Evolutionary conservation across 2,329 filamentous ascomycete genomes (phyloP).

Genomic region (Westerdykella aurantiaca): DNA sequence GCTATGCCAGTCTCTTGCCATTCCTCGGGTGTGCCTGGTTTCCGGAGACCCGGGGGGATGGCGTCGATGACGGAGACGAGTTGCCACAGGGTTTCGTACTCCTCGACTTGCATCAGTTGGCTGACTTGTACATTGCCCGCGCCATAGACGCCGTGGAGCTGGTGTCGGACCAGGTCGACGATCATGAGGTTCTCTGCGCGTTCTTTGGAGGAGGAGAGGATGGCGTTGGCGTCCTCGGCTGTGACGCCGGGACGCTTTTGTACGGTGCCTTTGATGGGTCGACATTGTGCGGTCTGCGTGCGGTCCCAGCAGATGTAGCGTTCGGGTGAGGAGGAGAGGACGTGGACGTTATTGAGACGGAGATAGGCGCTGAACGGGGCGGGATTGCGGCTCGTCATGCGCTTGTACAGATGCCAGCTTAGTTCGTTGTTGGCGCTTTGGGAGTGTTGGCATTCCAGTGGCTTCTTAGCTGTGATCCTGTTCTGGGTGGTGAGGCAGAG

Average conservation of each 20-base stretch:
- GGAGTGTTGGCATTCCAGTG: constrained; percentile 18
- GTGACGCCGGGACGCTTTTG: constrained; percentile 66
- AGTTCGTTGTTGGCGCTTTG: constrained; percentile 26
- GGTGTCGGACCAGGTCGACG: constrained; percentile 90
- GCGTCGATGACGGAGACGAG: constrained; percentile 87
- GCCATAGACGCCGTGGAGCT: constrained; percentile 79
- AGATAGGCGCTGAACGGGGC: constrained; percentile 83
- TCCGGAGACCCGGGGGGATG: constrained; percentile 18
- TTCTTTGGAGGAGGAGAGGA: constrained; percentile 79
- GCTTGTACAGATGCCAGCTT: constrained; percentile 65
- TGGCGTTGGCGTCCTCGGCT: constrained; percentile 62
- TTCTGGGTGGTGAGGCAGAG: constrained; percentile 77
- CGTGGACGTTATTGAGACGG: constrained; percentile 56
- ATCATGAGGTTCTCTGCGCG: constrained; percentile 98
- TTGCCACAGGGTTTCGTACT: constrained; percentile 85
- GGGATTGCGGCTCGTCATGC: constrained; percentile 65
- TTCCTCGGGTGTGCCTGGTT: constrained; percentile 22
- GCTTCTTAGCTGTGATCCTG: constrained; percentile 44
- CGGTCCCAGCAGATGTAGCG: constrained; percentile 71
- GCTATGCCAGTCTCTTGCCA: constrained; percentile 27
- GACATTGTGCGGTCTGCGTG: constrained; percentile 64
- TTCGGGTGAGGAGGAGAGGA: constrained; percentile 82
- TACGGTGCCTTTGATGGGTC: constrained; percentile 97
- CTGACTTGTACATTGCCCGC: constrained; percentile 67
- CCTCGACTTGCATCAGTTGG: constrained; percentile 78